Evolutionary conservation across 345 rosid species (phyloP).

Genomic region (Schrenkiella parvula): DNA sequence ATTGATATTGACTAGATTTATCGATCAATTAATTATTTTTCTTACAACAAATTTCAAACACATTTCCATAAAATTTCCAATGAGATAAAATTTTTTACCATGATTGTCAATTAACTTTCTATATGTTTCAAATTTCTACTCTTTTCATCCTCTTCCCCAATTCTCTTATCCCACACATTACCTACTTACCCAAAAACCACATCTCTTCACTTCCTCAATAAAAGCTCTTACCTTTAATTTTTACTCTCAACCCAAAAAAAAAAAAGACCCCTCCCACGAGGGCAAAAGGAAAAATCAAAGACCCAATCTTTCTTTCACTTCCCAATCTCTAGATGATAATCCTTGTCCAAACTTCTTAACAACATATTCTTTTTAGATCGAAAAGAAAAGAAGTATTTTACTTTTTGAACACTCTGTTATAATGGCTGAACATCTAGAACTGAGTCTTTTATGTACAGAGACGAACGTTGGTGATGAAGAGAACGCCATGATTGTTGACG

Average conservation of each 20-base stretch:
- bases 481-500: slow-evolving; percentile 28
- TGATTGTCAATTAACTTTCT: slow-evolving; percentile 4
- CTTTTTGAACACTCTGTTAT: slow-evolving; percentile 8
- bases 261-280: slow-evolving; percentile 25
- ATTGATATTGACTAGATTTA: too few species aligned
- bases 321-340: slow-evolving; percentile 38
- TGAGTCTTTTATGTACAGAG: slow-evolving; percentile 53
- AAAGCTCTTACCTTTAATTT: slow-evolving; percentile 25
- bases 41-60: neutral
- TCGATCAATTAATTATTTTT: neutral
- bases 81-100: slow-evolving; percentile 25
- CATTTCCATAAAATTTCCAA: neutral
- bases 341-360: slow-evolving; percentile 17
- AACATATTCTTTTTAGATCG: neutral
- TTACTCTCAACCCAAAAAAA: slow-evolving; percentile 17
- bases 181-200: slow-evolving; percentile 37
- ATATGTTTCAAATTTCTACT: neutral
- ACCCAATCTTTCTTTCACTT: slow-evolving; percentile 30
- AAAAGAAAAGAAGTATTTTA: neutral
- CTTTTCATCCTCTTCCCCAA: slow-evolving; percentile 7
- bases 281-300: slow-evolving; percentile 25
- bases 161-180: slow-evolving; percentile 8
- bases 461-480: slow-evolving; percentile 29
- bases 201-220: slow-evolving; percentile 28
- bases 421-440: slow-evolving; percentile 55